Base-by-base conservation (phyloP, 495 filamentous ascomycete species). In the Hypomontagnella submonticulosa region DNA sequence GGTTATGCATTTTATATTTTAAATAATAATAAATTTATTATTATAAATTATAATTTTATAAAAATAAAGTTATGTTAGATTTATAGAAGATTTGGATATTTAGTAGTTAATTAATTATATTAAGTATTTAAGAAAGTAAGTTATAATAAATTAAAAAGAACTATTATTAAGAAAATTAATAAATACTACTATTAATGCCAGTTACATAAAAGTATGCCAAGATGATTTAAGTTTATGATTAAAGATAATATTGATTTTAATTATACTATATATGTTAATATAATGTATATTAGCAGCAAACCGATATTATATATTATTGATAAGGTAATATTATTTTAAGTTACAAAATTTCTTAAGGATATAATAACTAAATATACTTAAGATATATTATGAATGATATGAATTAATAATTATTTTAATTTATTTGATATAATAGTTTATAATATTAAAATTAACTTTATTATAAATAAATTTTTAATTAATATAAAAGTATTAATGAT, bases 291-390 rank as follows among this genome's bases (percentile, higher is more conserved):
- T 30, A 11, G 32, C 12, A 48, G n/a, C 2, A 30, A 48, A 48
- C 13, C 5, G 12, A 32, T 48, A 15, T 32, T 30, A 18, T 48
- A 48, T 32, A n/a, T 48, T 18, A 48, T 48, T 30, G 32, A 48
- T 48, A 30, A 48, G 32, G 32, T 15, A 30, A 48, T 32, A 4
- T 48, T 15, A 3, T 48, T 48, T 32, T 48, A 48, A 48, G 32
- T 4, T 9, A 32, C 18, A 12, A 48, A n/a, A 48, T 48, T 48
- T 32, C n/a, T 48, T 10, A 30, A 32, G 2, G n/a, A 48, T 32
- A 48, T 48, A 48, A 48, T 32, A n/a, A 16, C n/a, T 4, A 48
- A 48, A 48, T 15, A 48, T 48, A 48, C 13, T 6, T 48, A 48
- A 32, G n/a, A 48, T 48, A 48, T 32, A 30, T 32, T 48, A 15